Base-by-base conservation (phyloP, 2,329 filamentous ascomycete species). In the Canariomyces notabilis region DNA sequence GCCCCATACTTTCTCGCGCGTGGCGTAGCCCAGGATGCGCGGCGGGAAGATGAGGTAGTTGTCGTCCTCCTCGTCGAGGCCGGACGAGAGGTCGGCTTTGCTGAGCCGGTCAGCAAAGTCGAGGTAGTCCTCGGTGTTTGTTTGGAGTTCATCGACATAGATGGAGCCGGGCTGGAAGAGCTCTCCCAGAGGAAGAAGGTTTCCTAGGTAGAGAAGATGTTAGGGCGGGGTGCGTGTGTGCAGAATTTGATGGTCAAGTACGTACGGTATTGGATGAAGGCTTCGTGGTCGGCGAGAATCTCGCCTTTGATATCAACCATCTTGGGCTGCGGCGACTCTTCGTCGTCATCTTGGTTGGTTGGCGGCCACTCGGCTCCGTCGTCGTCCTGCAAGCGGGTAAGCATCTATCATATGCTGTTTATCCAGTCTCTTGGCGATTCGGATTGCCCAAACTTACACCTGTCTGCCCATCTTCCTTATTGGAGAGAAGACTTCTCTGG, bases 31-130 rank as follows among this genome's bases (percentile, higher is more conserved):
- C 11, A 42, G 21, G 29, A 42, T n/a, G 21, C 40, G 40, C 15
- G 40, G 40, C 2, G 40, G 40, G 19, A 32, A 42, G 5, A 42
- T 42, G n/a, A 42, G 26, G 14, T 33, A 35, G 14, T 42, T 32
- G 18, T 42, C 31, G 15, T 42, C 32, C n/a, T 32, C 7, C 18
- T 6, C 18, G 35, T 37, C 35, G 11, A 37, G 35, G 15, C 18
- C 18, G 18, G 8, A 14, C 5, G 11, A 20, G 35, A 37, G 18
- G 35, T 37, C 15, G 40, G 26, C 19, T 34, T 44, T 23, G 37
- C 35, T 9, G 33, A 22, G 11, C n/a, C 37, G 16, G 21, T 37
- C 11, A 8, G 35, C n/a, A 12, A 37, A 37, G 6, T 37, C 35
- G 18, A 20, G 35, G 35, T 37, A 37, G 5, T 37, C 35, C 16